Base-by-base conservation (phyloP, 1,284 basidiomycete genomes). In the Cerrena zonata region DNA sequence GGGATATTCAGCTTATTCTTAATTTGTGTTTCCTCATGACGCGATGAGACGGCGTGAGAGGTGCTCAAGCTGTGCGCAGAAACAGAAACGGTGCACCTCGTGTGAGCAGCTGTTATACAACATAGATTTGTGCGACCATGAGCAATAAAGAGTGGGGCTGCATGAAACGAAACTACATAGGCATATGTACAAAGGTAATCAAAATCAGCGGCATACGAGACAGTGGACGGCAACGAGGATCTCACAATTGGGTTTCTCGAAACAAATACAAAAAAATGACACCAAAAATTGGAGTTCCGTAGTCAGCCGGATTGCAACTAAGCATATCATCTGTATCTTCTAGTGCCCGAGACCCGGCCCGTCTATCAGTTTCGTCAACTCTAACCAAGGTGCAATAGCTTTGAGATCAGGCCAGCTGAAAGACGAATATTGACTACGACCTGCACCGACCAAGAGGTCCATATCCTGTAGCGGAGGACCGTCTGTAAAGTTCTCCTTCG, bases 301-400 rank as follows among this genome's bases (percentile, higher is more conserved):
- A n/a, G n/a, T n/a, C n/a, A n/a, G n/a, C n/a, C n/a, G n/a, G n/a
- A n/a, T n/a, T n/a, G n/a, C n/a, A n/a, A n/a, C n/a, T n/a, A n/a
- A n/a, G n/a, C n/a, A n/a, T n/a, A n/a, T n/a, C n/a, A n/a, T n/a
- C 41, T 24, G 12, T 45, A 41, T 25, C 51, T 21, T 42, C 55
- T 70, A 77, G 52, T 76, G 74, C 36, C 87, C 86, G 44, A 89
- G 69, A 18, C 86, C 86, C 47, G 76, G 74, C 4, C 87, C 87
- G 53, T 80, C 73, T 55, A 89, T 82, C 60, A 71, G 76, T 61
- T 74, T 80, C 27, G 78, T 76, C 54, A 87, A 73, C 52, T 80
- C 76, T 69, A 90, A 75, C 88, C 87, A 90, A 4, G 86, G 88
- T 36, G 87, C 84, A 53, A 89, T 78, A 25, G 79, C 76, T 59